Base-by-base conservation (phyloP, 2,329 filamentous ascomycete genomes). In the Hypoxylon sp. region DNA sequence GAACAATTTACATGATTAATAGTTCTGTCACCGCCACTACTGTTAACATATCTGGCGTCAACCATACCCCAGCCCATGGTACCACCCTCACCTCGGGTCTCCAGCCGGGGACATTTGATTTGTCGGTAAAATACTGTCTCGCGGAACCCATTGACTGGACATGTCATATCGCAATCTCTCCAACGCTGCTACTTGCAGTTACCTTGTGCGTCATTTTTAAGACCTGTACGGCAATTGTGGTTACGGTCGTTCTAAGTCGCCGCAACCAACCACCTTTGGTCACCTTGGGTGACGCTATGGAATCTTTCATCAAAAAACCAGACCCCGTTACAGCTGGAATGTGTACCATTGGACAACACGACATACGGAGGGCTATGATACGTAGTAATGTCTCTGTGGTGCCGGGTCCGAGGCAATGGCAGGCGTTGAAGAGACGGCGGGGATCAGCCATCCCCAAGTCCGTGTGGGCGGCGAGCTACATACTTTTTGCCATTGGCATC, bases 231-330 rank as follows among this genome's bases (percentile, higher is more conserved):
- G 75, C 82, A 48, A 73, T 80, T 19, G 61, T 75, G 31, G 75
- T 78, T n/a, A 78, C 73, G 64, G 67, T 71, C 48, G 73, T 75
- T 35, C 75, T 81, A 2, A 50, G 74, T 17, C 75, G 76, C 48
- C 67, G 69, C 33, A 75, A 74, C 17, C 82, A 84, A 70, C 75
- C 77, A 14, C 84, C 84, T 0, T 80, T 87, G 3, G 81, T 83
- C 14, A 86, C 84, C 0, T 78, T 87, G 2, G 85, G 85, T 33
- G 85, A 87, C 67, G 83, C 83, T 29, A 77, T 87, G n/a, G 73
- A 80, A 4, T 86, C 85, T 1, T 87, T 87, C 62, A 80, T 87
- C 50, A 75, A 77, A 11, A 78, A 80, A 1, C 81, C 84, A 0
- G 85, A 87, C 71, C 74, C 75, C 1, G 80, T 78, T 1, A 86